Base-by-base conservation (phyloP, 345 rosid species). In the Arabis alpina region DNA sequence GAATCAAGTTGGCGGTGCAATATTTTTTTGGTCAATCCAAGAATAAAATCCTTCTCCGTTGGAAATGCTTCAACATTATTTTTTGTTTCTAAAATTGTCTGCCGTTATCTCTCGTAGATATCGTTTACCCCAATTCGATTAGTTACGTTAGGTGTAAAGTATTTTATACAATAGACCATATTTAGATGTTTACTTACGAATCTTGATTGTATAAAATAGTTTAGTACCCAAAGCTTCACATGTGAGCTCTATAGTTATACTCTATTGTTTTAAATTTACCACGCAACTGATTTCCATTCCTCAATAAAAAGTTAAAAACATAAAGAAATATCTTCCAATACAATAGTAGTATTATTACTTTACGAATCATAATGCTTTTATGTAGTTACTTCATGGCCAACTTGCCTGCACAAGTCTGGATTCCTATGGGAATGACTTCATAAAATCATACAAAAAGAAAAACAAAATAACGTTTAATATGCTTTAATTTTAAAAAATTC, bases 351-450 rank as follows among this genome's bases (percentile, higher is more conserved):
- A 3, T 60, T 52, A 2, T 60, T 50, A 27, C 47, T 74, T 34
- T 55, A 52, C 43, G 40, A 57, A 7, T 15, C 24, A 39, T 45
- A 25, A 27, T 53, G 40, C 23, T 61, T 34, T 36, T 16, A 52
- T 37, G 16, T 36, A 43, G 43, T 67, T 59, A 39, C 72, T 67
- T 53, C 64, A 61, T 68, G 66, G 66, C 68, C 78, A 74, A 66
- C 63, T 74, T 51, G 69, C 64, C 27, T 67, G 64, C 27, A 12
- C 43, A 54, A 61, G 39, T 43, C 61, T 66, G 28, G 67, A 50
- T 51, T 66, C 77, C 67, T 14, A 32, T 41, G 54, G 25, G 42
- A 55, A 66, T 66, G 50, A 59, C 72, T 59, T 74, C 68, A 59
- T 59, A 32, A n/a, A 58, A 59, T 27, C 13, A 48, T 23, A 47